These are phyloP conservation scores for Tubosaeta brunneosetosa DNA, from an alignment of 768 basidiomycete species.

Conservation along the genomic window DNA sequence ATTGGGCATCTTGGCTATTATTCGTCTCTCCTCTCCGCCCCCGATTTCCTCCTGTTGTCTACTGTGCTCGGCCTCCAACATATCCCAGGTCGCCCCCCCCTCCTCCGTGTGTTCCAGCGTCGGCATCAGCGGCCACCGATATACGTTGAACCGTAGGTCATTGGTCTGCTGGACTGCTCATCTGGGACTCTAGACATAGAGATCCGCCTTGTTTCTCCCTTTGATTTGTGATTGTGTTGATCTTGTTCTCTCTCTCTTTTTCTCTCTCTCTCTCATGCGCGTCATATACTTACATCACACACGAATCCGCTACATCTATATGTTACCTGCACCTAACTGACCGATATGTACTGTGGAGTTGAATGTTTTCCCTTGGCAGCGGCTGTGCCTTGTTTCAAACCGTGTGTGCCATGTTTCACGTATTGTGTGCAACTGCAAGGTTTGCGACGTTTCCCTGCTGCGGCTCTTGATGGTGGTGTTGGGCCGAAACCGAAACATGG, in stretches of 20 bases:
- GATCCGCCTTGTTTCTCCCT: not conserved
- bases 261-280: not conserved
- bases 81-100: slow-evolving; percentile 27
- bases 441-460: no score
- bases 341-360: not conserved
- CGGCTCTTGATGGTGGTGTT: no score
- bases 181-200: slow-evolving; percentile 18
- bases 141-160: slow-evolving; percentile 2
- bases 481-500: not conserved
- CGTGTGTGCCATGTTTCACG: not conserved
- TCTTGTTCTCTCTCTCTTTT: slow-evolving; percentile 20
- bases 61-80: slow-evolving; percentile 28
- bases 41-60: slow-evolving; percentile 9
- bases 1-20: slow-evolving; percentile 32
- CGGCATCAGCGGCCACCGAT: slow-evolving; percentile 8
- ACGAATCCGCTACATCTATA: slow-evolving; percentile 22
- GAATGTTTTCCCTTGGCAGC: not conserved
- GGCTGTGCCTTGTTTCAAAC: not conserved
- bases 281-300: slow-evolving; percentile 16
- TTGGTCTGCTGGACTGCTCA: slow-evolving; percentile 6
- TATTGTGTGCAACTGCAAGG: no score
- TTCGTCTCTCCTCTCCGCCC: slow-evolving; percentile 9
- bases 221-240: slow-evolving; percentile 14
- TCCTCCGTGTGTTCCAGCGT: not conserved
- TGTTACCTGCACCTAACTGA: slow-evolving; percentile 9